phyloP scores from a whole-genome alignment of 2,329 filamentous ascomycete genomes.

The Arthrobotrys entomopaga region DNA sequence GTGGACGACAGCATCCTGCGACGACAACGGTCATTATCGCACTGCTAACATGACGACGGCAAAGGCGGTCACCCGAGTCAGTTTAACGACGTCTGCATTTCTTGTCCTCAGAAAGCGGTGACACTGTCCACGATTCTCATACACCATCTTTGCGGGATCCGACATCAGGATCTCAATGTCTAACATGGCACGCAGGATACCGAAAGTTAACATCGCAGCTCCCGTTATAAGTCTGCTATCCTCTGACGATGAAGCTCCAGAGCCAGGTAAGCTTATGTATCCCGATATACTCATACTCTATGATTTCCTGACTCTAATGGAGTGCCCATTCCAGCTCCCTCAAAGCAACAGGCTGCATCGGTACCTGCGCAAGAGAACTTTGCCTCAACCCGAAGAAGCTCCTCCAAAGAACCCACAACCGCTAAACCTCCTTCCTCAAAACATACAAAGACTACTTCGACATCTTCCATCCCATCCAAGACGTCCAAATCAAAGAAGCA shows the following conservation, averaged over 20 bases:
- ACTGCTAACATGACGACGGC: background rate
- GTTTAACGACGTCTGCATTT: too few species aligned
- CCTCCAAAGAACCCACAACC: conserved; percentile 5
- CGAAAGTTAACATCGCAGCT: conserved; percentile 5
- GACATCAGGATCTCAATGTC: background rate
- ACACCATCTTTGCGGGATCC: background rate
- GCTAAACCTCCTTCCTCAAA: conserved; percentile 1
- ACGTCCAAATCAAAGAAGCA: conserved; percentile 15
- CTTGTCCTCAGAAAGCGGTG: background rate
- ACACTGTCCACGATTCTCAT: background rate
- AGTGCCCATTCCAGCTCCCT: conserved; percentile 8
- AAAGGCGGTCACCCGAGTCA: background rate
- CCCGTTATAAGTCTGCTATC: conserved; percentile 36
- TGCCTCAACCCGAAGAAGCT: conserved; percentile 6
- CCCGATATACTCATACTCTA: background rate
- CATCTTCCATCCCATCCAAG: background rate
- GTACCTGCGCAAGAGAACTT: conserved; percentile 20
- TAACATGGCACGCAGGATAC: conserved; percentile 15
- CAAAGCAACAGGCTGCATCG: conserved; percentile 19
- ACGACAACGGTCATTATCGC: conserved; percentile 5
- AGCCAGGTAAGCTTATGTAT: conserved; percentile 11
- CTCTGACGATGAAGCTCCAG: conserved; percentile 23
- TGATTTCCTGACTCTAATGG: background rate
- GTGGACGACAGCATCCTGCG: background rate
- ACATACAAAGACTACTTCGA: background rate